Percentiles rank a stretch among this genome's conserved stretches.
These are phyloP conservation scores for Dendrobium chrysotoxum DNA, from an alignment of 106 monocot genomes.

Conservation along the genomic window DNA sequence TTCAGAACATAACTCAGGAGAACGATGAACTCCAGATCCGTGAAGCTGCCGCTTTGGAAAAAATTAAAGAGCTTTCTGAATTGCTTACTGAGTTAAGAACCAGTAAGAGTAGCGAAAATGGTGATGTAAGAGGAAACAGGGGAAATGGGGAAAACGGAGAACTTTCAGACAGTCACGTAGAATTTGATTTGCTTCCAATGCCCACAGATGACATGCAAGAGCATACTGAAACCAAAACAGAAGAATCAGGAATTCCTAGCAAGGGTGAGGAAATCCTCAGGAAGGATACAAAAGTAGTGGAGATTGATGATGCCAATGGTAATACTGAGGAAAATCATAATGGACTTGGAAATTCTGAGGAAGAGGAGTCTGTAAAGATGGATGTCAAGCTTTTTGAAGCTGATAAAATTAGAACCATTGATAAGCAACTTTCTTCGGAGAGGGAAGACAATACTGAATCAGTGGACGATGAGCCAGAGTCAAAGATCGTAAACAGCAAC, in stretches of 20 bases:
- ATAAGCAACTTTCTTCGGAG: conserved; percentile 17
- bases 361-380: conserved; percentile 1
- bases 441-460: conserved; percentile 17
- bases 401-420: not conserved
- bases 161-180: conserved; percentile 10
- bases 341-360: not conserved
- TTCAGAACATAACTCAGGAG: conserved; percentile 55
- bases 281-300: conserved; percentile 4
- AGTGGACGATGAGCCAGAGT: conserved; percentile 27
- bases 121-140: not conserved
- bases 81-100: conserved; percentile 15
- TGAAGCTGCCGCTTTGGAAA: conserved; percentile 17
- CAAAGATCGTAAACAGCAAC: conserved; percentile 27
- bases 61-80: conserved; percentile 25
- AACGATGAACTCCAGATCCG: conserved; percentile 33
- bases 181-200: conserved; percentile 15
- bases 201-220: conserved; percentile 10
- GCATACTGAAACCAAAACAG: conserved; percentile 8
- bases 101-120: conserved; percentile 15
- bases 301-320: conserved; percentile 19
- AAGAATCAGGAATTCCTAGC: conserved; percentile 4
- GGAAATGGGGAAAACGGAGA: conserved; percentile 9
- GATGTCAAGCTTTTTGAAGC: conserved; percentile 12
- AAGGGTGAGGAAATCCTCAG: not conserved
- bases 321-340: conserved; percentile 10